Conservation (phyloP, 805 yeast genomes). For the Schwanniomyces vanrijiae region DNA sequence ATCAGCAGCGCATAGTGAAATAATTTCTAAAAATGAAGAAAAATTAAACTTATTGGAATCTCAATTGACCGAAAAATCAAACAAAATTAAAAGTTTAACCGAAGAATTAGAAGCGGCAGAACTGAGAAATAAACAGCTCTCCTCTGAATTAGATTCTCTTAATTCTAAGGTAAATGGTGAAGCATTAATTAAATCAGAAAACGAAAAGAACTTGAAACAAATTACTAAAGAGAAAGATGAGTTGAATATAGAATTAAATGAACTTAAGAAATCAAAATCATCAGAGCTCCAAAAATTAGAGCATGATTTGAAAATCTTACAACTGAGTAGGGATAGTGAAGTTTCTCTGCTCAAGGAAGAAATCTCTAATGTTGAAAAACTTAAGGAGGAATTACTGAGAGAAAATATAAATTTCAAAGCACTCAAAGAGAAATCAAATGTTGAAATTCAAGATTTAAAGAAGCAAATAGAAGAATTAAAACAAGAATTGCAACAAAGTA, state of each 20-base stretch:
- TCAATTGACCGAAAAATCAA: constrained; percentile 1
- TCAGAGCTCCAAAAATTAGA: background rate
- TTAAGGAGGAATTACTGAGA: background rate
- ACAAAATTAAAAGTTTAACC: constrained; percentile 5
- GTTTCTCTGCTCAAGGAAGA: constrained; percentile 1
- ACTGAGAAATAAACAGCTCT: background rate
- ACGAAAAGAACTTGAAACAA: constrained; percentile 3
- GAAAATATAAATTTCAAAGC: background rate
- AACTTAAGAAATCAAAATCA: background rate
- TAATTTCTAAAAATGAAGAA: background rate
- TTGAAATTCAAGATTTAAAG: background rate
- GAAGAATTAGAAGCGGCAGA: constrained; percentile 6
- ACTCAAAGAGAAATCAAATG: background rate
- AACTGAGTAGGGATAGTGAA: background rate
- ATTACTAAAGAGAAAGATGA: background rate
- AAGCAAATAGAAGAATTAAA: no score
- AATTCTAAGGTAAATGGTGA: constrained; percentile 5
- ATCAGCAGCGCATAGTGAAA: background rate
- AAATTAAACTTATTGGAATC: background rate
- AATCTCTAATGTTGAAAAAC: background rate
- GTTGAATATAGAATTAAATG: background rate
- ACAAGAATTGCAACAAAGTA: background rate
- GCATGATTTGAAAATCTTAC: constrained; percentile 1
- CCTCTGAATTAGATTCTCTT: background rate
- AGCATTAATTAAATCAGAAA: constrained; percentile 8